Evolutionary conservation across 2,329 filamentous ascomycete species (phyloP).

Genomic region (Fusarium transvaalense): DNA sequence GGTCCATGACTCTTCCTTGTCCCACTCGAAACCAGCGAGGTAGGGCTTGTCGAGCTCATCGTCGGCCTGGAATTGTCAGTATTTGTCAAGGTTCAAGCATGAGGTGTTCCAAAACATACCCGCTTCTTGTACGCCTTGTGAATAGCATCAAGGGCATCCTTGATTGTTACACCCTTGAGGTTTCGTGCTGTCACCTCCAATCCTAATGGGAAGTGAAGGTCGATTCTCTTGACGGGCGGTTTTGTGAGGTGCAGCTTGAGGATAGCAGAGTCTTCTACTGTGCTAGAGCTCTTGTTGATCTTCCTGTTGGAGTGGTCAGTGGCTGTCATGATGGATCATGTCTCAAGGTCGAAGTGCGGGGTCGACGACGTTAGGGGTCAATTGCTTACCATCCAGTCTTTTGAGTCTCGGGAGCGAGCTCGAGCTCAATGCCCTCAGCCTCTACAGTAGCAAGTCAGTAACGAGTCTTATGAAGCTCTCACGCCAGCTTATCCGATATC

Average conservation of each 20-base stretch:
- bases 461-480: neutral
- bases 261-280: slow-evolving; percentile 84
- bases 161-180: slow-evolving; percentile 94
- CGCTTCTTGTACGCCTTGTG: slow-evolving; percentile 98
- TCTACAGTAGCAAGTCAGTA: slow-evolving; percentile 64
- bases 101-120: slow-evolving; percentile 64
- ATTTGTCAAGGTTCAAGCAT: neutral
- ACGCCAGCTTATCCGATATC: slow-evolving; percentile 14
- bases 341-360: slow-evolving; percentile 10
- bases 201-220: slow-evolving; percentile 90
- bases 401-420: slow-evolving; percentile 85
- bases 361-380: neutral
- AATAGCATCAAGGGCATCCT: slow-evolving; percentile 95
- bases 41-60: slow-evolving; percentile 91
- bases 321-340: neutral
- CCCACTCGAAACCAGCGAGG: slow-evolving; percentile 96
- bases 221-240: slow-evolving; percentile 92
- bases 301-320: slow-evolving; percentile 72
- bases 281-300: slow-evolving; percentile 85
- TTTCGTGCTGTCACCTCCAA: slow-evolving; percentile 91
- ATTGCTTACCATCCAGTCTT: slow-evolving; percentile 83
- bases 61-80: slow-evolving; percentile 72
- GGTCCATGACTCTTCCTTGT: slow-evolving; percentile 92
- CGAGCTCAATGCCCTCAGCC: slow-evolving; percentile 76
- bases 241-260: slow-evolving; percentile 84